phyloP scores from a whole-genome alignment of 306 rosid species.

The Psophocarpus tetragonolobus region DNA sequence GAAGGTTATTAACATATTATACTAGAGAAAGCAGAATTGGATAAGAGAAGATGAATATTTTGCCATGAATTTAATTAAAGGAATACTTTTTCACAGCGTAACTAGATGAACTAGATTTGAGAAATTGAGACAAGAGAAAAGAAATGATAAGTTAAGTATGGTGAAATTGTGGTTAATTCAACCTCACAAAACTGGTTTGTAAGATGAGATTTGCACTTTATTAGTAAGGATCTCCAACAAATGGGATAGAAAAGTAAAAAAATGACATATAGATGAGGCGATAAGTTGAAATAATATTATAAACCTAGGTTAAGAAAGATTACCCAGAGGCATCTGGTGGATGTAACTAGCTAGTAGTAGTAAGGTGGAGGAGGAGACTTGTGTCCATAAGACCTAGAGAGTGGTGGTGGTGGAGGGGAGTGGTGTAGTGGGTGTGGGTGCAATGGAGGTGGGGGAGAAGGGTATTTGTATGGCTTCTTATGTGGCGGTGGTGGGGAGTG shows the following conservation, averaged over 20 bases:
- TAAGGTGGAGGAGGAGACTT: constrained; percentile 6
- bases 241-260: no score
- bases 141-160: neutral
- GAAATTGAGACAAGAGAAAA: neutral
- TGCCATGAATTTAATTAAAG: neutral
- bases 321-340: constrained; percentile 36
- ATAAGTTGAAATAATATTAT: neutral
- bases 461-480: neutral
- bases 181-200: no score
- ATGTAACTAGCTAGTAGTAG: constrained; percentile 58
- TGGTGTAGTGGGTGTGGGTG: constrained; percentile 22
- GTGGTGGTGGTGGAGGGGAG: constrained; percentile 28
- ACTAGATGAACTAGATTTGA: neutral
- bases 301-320: neutral
- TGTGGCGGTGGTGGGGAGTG: constrained; percentile 5
- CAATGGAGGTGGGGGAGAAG: constrained; percentile 28
- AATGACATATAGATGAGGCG: neutral
- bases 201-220: no score
- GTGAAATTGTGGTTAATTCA: no score
- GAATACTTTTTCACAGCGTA: neutral
- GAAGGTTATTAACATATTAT: neutral
- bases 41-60: neutral
- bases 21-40: neutral
- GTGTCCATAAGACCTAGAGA: neutral
- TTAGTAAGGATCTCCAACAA: no score